Conservation (phyloP, 2,329 filamentous ascomycete species). For the Cytospora chrysosperma region DNA sequence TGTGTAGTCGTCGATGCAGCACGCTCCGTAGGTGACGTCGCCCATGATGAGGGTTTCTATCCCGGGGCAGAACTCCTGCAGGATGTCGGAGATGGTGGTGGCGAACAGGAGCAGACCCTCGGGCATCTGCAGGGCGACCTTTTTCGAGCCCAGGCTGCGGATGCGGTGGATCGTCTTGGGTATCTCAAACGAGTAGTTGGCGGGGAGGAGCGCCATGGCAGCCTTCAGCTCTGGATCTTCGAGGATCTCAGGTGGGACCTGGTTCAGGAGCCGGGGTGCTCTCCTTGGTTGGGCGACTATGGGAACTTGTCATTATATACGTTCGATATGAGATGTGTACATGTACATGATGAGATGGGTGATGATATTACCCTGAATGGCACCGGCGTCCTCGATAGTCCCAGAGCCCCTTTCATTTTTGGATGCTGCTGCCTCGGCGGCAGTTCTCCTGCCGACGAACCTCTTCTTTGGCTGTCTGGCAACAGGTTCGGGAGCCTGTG, state of each 20-base stretch:
- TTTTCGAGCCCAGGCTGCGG: constrained; percentile 73
- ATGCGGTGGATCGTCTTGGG: constrained; percentile 97
- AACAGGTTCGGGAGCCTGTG: constrained; percentile 42
- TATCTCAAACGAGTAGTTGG: constrained; percentile 98
- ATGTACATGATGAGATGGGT: background rate
- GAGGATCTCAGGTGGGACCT: constrained; percentile 83
- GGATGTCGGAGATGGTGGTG: constrained; percentile 94
- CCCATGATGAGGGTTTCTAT: constrained; percentile 97
- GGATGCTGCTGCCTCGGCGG: constrained; percentile 56
- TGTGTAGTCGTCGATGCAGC: constrained; percentile 98
- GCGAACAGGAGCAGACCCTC: constrained; percentile 94
- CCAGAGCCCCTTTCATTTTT: constrained; percentile 38
- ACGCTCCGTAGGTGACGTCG: constrained; percentile 97
- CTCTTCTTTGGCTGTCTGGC: constrained; percentile 81
- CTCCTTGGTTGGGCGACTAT: constrained; percentile 72
- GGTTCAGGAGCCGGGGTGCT: constrained; percentile 79
- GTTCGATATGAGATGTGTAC: background rate
- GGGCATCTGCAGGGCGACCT: constrained; percentile 93
- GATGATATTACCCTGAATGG: constrained; percentile 65
- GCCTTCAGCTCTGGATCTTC: constrained; percentile 82
- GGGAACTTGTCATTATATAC: constrained; percentile 11
- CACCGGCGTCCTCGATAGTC: constrained; percentile 58
- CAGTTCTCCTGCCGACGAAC: constrained; percentile 82
- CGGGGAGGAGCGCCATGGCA: constrained; percentile 80
- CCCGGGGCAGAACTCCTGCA: constrained; percentile 89